phyloP scores from a whole-genome alignment of 1,284 basidiomycete species.

The Ganoderma boninense region DNA sequence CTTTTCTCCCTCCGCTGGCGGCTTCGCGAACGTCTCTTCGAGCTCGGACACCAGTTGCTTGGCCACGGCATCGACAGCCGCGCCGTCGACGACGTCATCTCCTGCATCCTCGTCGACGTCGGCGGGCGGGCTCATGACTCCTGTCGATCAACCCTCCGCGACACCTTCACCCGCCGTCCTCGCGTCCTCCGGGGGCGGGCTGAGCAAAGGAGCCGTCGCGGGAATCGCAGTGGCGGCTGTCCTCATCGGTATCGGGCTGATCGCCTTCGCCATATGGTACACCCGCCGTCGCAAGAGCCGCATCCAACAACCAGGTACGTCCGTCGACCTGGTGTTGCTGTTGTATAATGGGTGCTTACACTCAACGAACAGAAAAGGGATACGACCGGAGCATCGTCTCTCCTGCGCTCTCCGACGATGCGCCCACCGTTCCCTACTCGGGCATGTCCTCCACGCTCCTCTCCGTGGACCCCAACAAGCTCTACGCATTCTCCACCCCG shows the following conservation, averaged over 20 bases:
- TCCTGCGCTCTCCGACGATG: not conserved
- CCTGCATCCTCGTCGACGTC: not conserved
- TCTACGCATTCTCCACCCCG: slow-evolving; percentile 38
- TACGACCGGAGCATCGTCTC: slow-evolving; percentile 3
- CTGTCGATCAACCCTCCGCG: not conserved
- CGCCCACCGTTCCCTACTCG: not conserved
- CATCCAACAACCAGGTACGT: slow-evolving; percentile 1
- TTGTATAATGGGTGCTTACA: too few relatives aligned
- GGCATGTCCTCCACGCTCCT: slow-evolving; percentile 18
- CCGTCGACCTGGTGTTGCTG: too few relatives aligned
- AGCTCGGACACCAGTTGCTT: slow-evolving; percentile 4
- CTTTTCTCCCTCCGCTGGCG: not conserved
- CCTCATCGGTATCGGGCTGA: not conserved
- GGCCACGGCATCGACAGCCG: not conserved
- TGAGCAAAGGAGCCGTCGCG: slow-evolving; percentile 1
- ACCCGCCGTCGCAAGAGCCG: not conserved
- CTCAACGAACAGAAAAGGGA: not conserved
- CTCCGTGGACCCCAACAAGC: slow-evolving; percentile 37
- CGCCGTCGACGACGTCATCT: not conserved
- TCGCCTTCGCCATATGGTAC: not conserved
- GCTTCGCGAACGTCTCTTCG: not conserved
- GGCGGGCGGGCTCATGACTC: too few relatives aligned
- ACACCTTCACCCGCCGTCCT: not conserved
- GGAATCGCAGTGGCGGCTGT: not conserved
- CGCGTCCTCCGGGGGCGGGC: not conserved